Conservation (phyloP, 495 filamentous ascomycete species). For the Aspergillus egyptiacus region DNA sequence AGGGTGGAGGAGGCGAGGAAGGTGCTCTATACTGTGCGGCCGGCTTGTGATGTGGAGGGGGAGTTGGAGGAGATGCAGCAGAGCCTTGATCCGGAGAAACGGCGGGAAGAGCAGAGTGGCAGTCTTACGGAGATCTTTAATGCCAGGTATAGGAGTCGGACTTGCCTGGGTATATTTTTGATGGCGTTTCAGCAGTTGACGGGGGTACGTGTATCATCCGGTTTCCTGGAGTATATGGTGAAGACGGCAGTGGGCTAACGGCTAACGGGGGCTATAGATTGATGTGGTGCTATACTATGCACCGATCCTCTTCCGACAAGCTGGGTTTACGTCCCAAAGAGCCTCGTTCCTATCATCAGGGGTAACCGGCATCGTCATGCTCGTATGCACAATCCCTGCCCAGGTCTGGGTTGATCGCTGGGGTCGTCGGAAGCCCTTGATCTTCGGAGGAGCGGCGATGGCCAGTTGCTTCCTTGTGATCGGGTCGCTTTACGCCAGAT, state of each 20-base stretch:
- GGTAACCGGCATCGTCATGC: slow-evolving; percentile 15
- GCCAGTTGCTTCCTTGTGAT: slow-evolving; percentile 11
- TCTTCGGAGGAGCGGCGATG: slow-evolving; percentile 12
- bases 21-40: background rate
- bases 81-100: slow-evolving; percentile 6
- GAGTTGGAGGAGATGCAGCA: slow-evolving; percentile 8
- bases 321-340: slow-evolving; percentile 11
- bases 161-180: slow-evolving; percentile 12
- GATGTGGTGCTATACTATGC: slow-evolving; percentile 15
- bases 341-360: slow-evolving; percentile 12
- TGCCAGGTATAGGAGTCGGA: slow-evolving; percentile 11
- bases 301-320: slow-evolving; percentile 13
- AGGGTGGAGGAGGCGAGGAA: background rate
- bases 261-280: slow-evolving; percentile 1
- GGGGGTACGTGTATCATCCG: slow-evolving; percentile 4
- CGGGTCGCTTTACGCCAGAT: slow-evolving; percentile 10
- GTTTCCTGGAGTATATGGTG: background rate
- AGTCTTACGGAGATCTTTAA: slow-evolving; percentile 14
- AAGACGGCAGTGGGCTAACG: too few relatives aligned
- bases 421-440: slow-evolving; percentile 12
- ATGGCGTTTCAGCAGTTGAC: slow-evolving; percentile 18
- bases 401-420: slow-evolving; percentile 17
- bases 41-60: background rate
- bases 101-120: slow-evolving; percentile 1
- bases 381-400: slow-evolving; percentile 13